Base-by-base conservation (phyloP, 106 monocot genomes). In the Dioscorea alata region DNA sequence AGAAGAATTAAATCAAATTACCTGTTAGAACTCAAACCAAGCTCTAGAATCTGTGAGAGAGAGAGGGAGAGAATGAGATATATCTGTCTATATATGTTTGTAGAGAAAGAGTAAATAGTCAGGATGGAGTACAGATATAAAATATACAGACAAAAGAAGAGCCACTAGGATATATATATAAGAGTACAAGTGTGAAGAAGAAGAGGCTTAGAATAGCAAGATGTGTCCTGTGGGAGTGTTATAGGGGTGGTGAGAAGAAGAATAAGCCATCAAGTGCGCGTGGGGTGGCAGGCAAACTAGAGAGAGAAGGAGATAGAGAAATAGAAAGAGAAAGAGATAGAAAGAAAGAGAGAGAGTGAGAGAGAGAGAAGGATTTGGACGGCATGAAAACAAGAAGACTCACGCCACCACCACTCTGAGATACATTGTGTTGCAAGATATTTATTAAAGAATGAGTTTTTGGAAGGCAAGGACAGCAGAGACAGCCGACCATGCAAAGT, bases 241-340 rank as follows among this genome's bases (percentile, higher is more conserved):
- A 48, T 33, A 21, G 52, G 33, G 52, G 23, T 50, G 58, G 22
- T 48, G 72, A 54, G 64, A 67, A 65, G 54, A 48, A 69, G 31
- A 59, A 70, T 64, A 57, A 63, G 80, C 68, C 65, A 80, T 86
- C 75, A 61, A 78, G 78, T 86, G 76, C 83, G 85, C 86, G 85
- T 90, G 85, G 85, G 86, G 78, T 81, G 73, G 85, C 72, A 61
- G 73, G 49, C 52, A 20, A 68, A 15, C 69, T 68, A 68, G 69
- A 78, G 20, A 48, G 58, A 76, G 50, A 72, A 66, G 56, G 59
- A 57, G 48, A 57, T 42, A 48, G 60, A 60, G 69, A 60, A 63
- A 57, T 28, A 49, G 59, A 57, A 65, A 66, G 54, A 8, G 69
- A 60, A n/a, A 60, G 69, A 60, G 64, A 57, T 28, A 49, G 59